phyloP scores from a whole-genome alignment of 73 alveolate genomes.

The Paramecium pentaurelia region DNA sequence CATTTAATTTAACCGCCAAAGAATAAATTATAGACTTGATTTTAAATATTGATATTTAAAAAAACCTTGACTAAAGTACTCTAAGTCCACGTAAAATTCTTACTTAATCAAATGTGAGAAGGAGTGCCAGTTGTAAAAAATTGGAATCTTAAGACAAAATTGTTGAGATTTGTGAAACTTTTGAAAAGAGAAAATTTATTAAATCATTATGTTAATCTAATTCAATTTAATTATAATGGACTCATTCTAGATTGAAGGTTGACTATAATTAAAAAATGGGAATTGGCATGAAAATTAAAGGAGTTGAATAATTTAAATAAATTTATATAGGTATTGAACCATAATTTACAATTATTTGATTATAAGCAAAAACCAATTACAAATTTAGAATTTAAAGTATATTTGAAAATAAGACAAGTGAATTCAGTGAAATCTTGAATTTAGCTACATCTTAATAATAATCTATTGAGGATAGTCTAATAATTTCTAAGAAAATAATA shows the following conservation, averaged over 20 bases:
- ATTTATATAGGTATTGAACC: not conserved
- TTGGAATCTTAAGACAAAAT: not conserved
- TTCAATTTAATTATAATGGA: not conserved
- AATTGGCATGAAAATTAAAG: conserved; percentile 29
- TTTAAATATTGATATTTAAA: not conserved
- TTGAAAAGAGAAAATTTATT: not conserved
- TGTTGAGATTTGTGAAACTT: not conserved
- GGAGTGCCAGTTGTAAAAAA: conserved; percentile 15
- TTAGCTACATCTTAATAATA: not conserved
- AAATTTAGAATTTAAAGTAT: conserved; percentile 11
- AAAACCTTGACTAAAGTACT: not conserved
- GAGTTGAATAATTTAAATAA: conserved; percentile 22
- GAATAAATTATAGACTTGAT: not conserved
- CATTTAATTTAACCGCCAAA: not conserved
- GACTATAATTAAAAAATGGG: not conserved
- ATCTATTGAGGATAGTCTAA: not conserved
- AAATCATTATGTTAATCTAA: not conserved
- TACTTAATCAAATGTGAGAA: not conserved
- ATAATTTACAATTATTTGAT: not conserved
- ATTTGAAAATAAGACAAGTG: not conserved
- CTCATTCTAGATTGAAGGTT: not conserved
- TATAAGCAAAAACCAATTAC: conserved; percentile 1
- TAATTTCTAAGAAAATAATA: not conserved
- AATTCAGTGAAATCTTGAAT: conserved; percentile 10
- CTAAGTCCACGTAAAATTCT: not conserved